Base-by-base conservation (phyloP, 2,329 filamentous ascomycete species). In the Calycina herbarum region DNA sequence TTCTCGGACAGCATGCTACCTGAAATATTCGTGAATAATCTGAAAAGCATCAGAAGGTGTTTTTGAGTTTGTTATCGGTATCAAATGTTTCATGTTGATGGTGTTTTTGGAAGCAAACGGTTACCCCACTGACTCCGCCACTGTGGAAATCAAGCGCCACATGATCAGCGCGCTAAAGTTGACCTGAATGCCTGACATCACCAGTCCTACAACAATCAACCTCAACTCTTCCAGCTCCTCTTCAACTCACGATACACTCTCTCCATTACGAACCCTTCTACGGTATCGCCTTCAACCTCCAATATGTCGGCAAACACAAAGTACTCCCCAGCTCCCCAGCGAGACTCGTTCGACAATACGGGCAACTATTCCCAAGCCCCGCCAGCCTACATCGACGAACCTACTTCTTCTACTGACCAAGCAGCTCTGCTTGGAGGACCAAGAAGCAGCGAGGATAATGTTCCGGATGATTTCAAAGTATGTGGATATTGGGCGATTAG, bases 401-500 rank as follows among this genome's bases (percentile, higher is more conserved):
- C 82, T 67, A 84, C 87, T 45, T 82, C 85, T 45, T 78, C 81
- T 31, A 79, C 84, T 67, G 82, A 83, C 73, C 83, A 85, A 68
- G 78, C 81, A 67, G 79, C 80, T 13, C 81, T 85, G 27, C 83
- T 91, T 51, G 85, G 91, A 65, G 89, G 84, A 57, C 88, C 92
- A 61, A 88, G 94, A 73, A 85, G 84, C 76, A 94, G 94, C 78
- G 88, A 94, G 76, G 94, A 97, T 80, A 96, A 97, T 75, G 77
- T 98, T 57, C 94, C 94, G 1, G 94, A 98, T 81, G 94, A 98
- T 79, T 98, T 98, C 87, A 98, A 97, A 85, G 90, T 92, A 76
- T 31, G 54, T 11, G 7, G 40, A 24, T 35, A 5, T 13, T 58
- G 35, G 20, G 40, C 20, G 8, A 51, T 48, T 31, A 57, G 48